Evolutionary conservation across 2,329 filamentous ascomycete genomes (phyloP).

Genomic region (Coleophoma eucalyptorum): DNA sequence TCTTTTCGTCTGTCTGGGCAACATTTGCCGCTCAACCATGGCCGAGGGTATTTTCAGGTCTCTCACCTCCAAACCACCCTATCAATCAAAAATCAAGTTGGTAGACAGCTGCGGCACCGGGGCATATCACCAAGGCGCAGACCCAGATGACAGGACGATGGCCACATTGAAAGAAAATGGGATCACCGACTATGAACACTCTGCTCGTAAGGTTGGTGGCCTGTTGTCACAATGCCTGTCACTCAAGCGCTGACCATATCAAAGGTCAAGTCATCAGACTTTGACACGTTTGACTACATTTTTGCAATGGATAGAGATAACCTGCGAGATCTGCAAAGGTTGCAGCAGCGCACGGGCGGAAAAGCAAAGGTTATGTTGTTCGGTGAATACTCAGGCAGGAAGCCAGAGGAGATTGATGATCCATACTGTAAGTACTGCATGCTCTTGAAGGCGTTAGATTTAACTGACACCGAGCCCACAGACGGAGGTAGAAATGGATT

Average conservation of each 20-base stretch:
- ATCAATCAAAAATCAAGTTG: conserved; percentile 54
- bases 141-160: conserved; percentile 81
- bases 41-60: conserved; percentile 88
- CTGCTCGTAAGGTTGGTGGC: conserved; percentile 64
- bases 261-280: conserved; percentile 62
- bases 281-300: conserved; percentile 85
- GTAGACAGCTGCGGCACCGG: conserved; percentile 89
- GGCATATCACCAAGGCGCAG: conserved; percentile 76
- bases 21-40: conserved; percentile 95
- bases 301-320: conserved; percentile 92
- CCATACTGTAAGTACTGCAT: conserved; percentile 60
- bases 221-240: background rate
- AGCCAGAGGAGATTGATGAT: conserved; percentile 72
- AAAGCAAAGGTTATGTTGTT: conserved; percentile 75
- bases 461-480: too few species aligned
- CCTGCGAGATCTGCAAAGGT: conserved; percentile 62
- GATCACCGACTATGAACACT: conserved; percentile 73
- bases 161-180: conserved; percentile 69
- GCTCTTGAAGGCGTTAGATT: too few species aligned
- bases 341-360: conserved; percentile 48
- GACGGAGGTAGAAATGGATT: conserved; percentile 80
- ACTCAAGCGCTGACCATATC: conserved; percentile 5
- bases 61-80: conserved; percentile 57
- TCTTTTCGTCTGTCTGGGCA: conserved; percentile 94
- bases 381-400: conserved; percentile 72